phyloP scores from a whole-genome alignment of 192 early-diverging fungal species.

The Mortierella claussenii region DNA sequence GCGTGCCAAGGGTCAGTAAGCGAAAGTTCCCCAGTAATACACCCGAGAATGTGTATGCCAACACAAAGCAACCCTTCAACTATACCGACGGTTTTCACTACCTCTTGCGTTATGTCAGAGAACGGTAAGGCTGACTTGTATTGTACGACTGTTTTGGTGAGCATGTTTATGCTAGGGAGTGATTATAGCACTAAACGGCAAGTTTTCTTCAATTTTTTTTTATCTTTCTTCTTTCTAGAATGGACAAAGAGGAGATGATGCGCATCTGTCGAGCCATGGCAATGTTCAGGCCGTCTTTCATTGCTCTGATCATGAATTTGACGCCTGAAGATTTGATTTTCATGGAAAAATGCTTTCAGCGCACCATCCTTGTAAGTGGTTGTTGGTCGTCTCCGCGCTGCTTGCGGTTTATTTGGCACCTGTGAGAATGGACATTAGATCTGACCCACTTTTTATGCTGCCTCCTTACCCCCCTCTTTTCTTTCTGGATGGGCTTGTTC shows the following conservation, averaged over 20 bases:
- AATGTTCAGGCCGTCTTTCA: conserved; percentile 91
- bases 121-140: conserved; percentile 69
- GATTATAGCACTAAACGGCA: conserved; percentile 84
- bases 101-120: conserved; percentile 82
- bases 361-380: conserved; percentile 76
- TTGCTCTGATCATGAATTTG: conserved; percentile 94
- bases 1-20: conserved; percentile 46
- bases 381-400: background rate
- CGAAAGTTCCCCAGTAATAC: conserved; percentile 56
- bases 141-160: no score
- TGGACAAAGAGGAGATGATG: conserved; percentile 89
- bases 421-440: no score
- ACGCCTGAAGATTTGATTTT: conserved; percentile 96
- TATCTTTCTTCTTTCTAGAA: conserved; percentile 72
- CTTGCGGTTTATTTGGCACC: no score
- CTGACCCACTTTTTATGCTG: no score
- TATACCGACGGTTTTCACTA: conserved; percentile 96
- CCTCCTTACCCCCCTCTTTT: no score
- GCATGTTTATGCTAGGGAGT: no score
- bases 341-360: conserved; percentile 97
- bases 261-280: conserved; percentile 91
- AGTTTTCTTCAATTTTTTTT: conserved; percentile 86
- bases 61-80: conserved; percentile 85
- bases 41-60: conserved; percentile 79
- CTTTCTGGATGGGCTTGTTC: background rate